Conservation (phyloP, 225 moss, liverwort and hornwort genomes). For the Lunularia cruciata region DNA sequence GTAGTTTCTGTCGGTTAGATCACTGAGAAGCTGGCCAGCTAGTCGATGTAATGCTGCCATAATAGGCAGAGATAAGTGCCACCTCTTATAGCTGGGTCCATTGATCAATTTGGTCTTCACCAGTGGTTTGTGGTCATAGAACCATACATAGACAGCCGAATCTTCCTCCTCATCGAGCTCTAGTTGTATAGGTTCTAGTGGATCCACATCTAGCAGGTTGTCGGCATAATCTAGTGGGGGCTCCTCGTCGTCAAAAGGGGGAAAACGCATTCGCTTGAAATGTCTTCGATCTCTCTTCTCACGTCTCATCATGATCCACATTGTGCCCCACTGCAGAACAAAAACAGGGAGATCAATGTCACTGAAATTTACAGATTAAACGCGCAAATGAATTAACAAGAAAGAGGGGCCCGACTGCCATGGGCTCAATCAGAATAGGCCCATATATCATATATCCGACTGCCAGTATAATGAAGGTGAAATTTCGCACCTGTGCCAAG, state of each 20-base stretch:
- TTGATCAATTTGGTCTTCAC: constrained; percentile 99
- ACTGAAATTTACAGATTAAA: not conserved
- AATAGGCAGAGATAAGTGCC: constrained; percentile 97
- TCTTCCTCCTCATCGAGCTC: constrained; percentile 99
- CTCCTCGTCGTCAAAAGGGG: constrained; percentile 97
- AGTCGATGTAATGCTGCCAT: constrained; percentile 99
- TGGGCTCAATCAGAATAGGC: too few relatives aligned
- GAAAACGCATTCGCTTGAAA: constrained; percentile 99
- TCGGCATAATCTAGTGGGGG: constrained; percentile 99
- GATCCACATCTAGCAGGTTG: constrained; percentile 91
- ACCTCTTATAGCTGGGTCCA: constrained; percentile 96
- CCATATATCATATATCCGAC: not conserved
- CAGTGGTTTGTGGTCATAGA: constrained; percentile 95
- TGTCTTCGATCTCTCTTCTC: constrained; percentile 97
- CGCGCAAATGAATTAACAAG: too few relatives aligned
- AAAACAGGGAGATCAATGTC: not conserved
- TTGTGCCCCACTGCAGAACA: constrained; percentile 89
- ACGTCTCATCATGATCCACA: constrained; percentile 99
- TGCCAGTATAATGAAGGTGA: not conserved
- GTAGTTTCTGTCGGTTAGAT: constrained; percentile 92
- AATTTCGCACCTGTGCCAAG: constrained; percentile 72
- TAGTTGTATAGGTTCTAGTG: constrained; percentile 91
- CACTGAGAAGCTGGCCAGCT: constrained; percentile 95
- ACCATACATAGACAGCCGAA: constrained; percentile 96
- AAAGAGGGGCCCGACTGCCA: not conserved